Conservation (phyloP, 768 basidiomycete species). For the Lyophyllum shimeji region DNA sequence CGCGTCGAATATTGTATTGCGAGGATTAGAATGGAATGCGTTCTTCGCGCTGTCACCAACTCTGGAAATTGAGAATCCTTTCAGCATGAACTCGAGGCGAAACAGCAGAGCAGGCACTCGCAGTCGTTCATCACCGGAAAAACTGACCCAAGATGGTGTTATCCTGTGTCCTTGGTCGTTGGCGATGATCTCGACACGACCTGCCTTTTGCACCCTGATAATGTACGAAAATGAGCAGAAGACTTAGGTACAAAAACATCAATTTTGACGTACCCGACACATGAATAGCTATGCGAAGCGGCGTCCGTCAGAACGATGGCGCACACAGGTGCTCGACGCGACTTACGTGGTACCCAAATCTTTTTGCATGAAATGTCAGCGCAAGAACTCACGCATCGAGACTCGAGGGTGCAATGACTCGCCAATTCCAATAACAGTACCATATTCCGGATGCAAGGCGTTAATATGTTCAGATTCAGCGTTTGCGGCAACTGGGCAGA, state of each 20-base stretch:
- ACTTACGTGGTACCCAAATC: conserved; percentile 79
- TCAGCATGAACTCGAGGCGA: not conserved
- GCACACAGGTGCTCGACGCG: not conserved
- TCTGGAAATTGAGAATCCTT: not conserved
- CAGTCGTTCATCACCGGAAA: conserved; percentile 84
- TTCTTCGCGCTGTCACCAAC: conserved; percentile 18
- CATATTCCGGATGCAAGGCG: conserved; percentile 47
- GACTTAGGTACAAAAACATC: not conserved
- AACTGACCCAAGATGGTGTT: conserved; percentile 90
- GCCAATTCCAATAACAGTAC: conserved; percentile 84
- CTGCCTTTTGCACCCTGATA: conserved; percentile 48
- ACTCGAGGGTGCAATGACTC: conserved; percentile 19
- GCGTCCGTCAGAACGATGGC: not conserved
- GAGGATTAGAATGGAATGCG: conserved; percentile 16
- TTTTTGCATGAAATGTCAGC: conserved; percentile 18
- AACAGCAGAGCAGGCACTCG: not conserved
- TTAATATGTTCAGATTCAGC: conserved; percentile 39
- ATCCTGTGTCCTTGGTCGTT: conserved; percentile 90
- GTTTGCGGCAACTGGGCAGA: conserved; percentile 58
- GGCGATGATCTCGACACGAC: conserved; percentile 75
- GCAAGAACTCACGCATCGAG: not conserved
- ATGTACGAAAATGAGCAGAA: not conserved
- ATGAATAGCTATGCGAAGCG: conserved; percentile 61
- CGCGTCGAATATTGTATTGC: conserved; percentile 46
- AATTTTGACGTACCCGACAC: conserved; percentile 35